These are phyloP conservation scores for Caulochytrium protostelioides DNA, from an alignment of 371 early-diverging fungal species.

Conservation along the genomic window DNA sequence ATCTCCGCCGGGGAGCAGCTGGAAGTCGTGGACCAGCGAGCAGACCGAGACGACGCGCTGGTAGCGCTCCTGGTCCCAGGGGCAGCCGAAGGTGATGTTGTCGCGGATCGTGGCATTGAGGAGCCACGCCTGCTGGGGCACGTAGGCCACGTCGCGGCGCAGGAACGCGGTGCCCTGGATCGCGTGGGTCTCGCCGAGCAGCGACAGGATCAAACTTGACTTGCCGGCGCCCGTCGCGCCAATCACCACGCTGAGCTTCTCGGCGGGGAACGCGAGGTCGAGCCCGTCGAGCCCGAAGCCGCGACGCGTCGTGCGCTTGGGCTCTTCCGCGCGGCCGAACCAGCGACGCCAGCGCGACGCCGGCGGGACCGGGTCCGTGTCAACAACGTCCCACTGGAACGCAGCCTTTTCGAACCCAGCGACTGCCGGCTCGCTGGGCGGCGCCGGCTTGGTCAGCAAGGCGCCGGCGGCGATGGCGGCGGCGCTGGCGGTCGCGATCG, in stretches of 20 bases:
- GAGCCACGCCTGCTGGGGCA: slow-evolving; percentile 16
- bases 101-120: slow-evolving; percentile 15
- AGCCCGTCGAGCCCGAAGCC: too few relatives aligned
- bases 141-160: slow-evolving; percentile 13
- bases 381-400: too few relatives aligned
- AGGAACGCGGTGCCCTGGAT: background rate
- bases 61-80: slow-evolving; percentile 13
- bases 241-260: slow-evolving; percentile 33
- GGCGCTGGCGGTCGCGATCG: too few relatives aligned
- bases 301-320: too few relatives aligned
- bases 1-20: slow-evolving; percentile 12
- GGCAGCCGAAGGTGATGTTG: slow-evolving; percentile 17
- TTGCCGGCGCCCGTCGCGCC: slow-evolving; percentile 47
- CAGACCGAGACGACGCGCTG: slow-evolving; percentile 7
- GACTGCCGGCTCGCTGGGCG: too few relatives aligned
- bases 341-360: too few relatives aligned
- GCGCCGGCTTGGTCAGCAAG: too few relatives aligned
- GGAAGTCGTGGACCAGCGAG: slow-evolving; percentile 10
- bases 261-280: slow-evolving; percentile 39
- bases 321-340: too few relatives aligned
- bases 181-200: too few relatives aligned
- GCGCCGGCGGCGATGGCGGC: too few relatives aligned
- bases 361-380: too few relatives aligned
- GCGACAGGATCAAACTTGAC: slow-evolving; percentile 34
- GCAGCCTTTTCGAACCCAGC: too few relatives aligned